These are phyloP conservation scores for Zygosaccharomyces pseudobailii DNA, from an alignment of 1,139 yeast species.

Conservation along the genomic window DNA sequence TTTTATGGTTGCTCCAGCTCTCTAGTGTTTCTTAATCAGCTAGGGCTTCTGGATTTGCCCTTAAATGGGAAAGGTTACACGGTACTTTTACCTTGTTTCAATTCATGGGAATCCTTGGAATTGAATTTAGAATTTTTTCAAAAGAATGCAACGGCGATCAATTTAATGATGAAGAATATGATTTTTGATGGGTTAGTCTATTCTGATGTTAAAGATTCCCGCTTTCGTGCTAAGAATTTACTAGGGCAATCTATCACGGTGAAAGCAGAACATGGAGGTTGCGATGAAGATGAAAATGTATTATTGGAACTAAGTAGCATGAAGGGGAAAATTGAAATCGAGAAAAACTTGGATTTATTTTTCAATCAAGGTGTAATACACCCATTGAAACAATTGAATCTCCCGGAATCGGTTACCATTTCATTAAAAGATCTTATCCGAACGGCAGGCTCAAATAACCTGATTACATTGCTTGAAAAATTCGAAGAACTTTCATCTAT, in stretches of 20 bases:
- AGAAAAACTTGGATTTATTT: conserved; percentile 58
- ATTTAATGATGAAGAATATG: conserved; percentile 49
- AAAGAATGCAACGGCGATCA: conserved; percentile 47
- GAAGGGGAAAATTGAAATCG: conserved; percentile 27
- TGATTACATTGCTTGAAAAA: conserved; percentile 45
- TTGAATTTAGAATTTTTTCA: conserved; percentile 58
- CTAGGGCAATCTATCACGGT: conserved; percentile 33
- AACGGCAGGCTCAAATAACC: conserved; percentile 43
- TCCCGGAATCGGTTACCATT: conserved; percentile 57
- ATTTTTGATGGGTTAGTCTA: conserved; percentile 64
- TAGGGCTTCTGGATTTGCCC: conserved; percentile 43
- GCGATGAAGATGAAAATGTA: conserved; percentile 4
- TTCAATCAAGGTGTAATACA: conserved; percentile 87
- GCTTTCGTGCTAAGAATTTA: conserved; percentile 35
- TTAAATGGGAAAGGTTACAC: conserved; percentile 61
- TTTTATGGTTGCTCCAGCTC: conserved; percentile 51
- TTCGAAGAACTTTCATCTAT: conserved; percentile 27
- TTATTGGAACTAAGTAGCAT: conserved; percentile 26
- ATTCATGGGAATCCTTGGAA: conserved; percentile 67
- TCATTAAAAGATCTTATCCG: conserved; percentile 53
- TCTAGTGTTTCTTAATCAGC: conserved; percentile 45
- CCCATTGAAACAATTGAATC: conserved; percentile 50
- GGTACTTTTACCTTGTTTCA: conserved; percentile 70
- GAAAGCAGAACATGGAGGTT: neutral
- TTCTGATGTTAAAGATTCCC: conserved; percentile 47